These are phyloP conservation scores for Leptographium galeiforme DNA, from an alignment of 2,329 filamentous ascomycete species.

Conservation along the genomic window DNA sequence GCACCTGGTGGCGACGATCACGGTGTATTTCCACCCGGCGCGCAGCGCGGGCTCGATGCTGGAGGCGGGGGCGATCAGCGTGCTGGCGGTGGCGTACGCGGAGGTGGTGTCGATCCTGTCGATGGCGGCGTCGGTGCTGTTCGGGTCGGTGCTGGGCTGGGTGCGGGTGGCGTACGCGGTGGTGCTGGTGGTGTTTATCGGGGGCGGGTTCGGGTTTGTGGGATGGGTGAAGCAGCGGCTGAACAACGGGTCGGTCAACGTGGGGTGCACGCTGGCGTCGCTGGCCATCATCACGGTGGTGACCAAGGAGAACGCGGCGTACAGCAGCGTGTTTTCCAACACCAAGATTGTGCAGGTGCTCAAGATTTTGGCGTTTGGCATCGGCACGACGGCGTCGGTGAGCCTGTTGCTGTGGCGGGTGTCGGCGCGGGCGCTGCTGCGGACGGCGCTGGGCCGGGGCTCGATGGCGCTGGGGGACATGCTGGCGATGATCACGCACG, in stretches of 20 bases:
- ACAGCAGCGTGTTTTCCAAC: slow-evolving; percentile 67
- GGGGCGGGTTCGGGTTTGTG: slow-evolving; percentile 73
- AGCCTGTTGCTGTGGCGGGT: slow-evolving; percentile 68
- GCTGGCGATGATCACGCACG: slow-evolving; percentile 66
- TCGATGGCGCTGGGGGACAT: slow-evolving; percentile 69
- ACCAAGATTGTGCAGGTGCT: slow-evolving; percentile 71
- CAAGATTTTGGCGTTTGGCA: slow-evolving; percentile 72
- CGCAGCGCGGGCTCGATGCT: slow-evolving; percentile 80
- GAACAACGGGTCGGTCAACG: slow-evolving; percentile 68
- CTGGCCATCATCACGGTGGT: slow-evolving; percentile 81
- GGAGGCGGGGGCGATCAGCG: slow-evolving; percentile 65
- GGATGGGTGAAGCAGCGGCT: slow-evolving; percentile 76
- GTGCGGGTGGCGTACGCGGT: slow-evolving; percentile 63
- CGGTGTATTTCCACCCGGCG: slow-evolving; percentile 88
- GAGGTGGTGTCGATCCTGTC: slow-evolving; percentile 64
- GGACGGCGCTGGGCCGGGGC: slow-evolving; percentile 58
- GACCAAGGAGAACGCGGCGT: slow-evolving; percentile 82
- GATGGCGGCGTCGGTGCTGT: slow-evolving; percentile 78
- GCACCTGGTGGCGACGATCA: slow-evolving; percentile 85
- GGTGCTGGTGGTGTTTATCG: slow-evolving; percentile 72
- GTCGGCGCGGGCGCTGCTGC: slow-evolving; percentile 61
- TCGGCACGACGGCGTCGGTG: slow-evolving; percentile 55
- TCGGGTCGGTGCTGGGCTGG: slow-evolving; percentile 52
- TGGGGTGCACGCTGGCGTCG: slow-evolving; percentile 73
- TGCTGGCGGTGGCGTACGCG: slow-evolving; percentile 67